Base-by-base conservation (phyloP, 2,329 filamentous ascomycete species). In the Hypoxylon sp. region DNA sequence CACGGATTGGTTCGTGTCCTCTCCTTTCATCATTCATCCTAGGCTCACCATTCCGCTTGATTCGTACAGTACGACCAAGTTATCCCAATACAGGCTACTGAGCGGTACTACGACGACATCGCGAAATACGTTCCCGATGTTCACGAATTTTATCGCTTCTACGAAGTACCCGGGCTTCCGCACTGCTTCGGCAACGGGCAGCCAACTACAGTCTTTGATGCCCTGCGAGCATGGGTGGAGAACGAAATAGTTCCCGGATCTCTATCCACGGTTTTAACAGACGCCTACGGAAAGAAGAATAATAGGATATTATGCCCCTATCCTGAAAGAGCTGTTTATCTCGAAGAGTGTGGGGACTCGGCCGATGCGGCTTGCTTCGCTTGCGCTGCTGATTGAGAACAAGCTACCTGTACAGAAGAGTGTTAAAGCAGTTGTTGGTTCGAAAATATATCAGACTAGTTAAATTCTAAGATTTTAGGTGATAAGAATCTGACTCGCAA, bases 1-100 rank as follows among this genome's bases (percentile, higher is more conserved):
- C 84, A 87, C 72, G 84, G 84, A 39, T 51, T 74, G 50, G 70
- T 74, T 52, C 52, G 70, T 53, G 12, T 45, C 12, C 47, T 21
- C 8, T 39, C 16, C 41, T 19, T 25, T 47, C n/a, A 9, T 34
- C 16, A 14, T 47, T 27, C 16, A n/a, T 5, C 12, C 29, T 8
- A 43, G 25, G 32, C 60, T 53, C 3, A 56, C 27, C 16, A 23
- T 48, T n/a, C 1, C 11, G 16, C 14, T 9, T 27, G 16, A 9
- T 14, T 16, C 30, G 11, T 25, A 23, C 16, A 70, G 70, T 51
- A 68, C 11, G 70, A 71, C 45, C 46, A 68, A 25, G 58, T 67
- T 8, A 71, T 72, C 12, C 65, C 72, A 5, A 60, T 61, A 5
- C 34, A 60, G 30, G 70, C 67, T 16, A 70, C 55, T 11, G 16